Conservation (phyloP, 2,329 filamentous ascomycete genomes). For the Claviceps arundinis region DNA sequence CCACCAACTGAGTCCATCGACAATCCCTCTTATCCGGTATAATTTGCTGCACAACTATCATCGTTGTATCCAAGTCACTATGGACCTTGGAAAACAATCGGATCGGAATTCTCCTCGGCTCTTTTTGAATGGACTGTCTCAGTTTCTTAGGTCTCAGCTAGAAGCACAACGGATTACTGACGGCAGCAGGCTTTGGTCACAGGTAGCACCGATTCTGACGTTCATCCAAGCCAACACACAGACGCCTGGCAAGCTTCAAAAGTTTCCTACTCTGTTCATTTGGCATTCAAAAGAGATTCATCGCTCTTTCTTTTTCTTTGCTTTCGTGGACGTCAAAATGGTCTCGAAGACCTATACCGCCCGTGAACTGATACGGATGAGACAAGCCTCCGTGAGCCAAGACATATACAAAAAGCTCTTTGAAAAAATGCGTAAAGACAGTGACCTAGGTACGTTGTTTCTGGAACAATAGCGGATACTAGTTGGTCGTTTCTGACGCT, state of each 20-base stretch:
- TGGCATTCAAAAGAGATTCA: conserved; percentile 21
- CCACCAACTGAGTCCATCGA: conserved; percentile 21
- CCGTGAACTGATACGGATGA: conserved; percentile 29
- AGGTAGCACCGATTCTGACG: conserved; percentile 21
- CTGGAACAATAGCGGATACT: too few species aligned
- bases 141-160: conserved; percentile 14
- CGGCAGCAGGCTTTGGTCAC: conserved; percentile 14
- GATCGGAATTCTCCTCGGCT: conserved; percentile 10
- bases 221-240: conserved; percentile 18
- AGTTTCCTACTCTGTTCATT: conserved; percentile 26
- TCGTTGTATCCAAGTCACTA: conserved; percentile 16
- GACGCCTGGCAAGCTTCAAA: conserved; percentile 9
- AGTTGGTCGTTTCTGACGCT: not conserved
- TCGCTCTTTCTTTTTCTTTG: conserved; percentile 28
- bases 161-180: conserved; percentile 19
- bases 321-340: conserved; percentile 28
- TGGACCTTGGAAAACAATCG: conserved; percentile 17
- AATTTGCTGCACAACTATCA: conserved; percentile 18
- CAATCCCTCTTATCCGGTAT: conserved; percentile 17
- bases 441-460: conserved; percentile 25
- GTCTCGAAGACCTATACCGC: conserved; percentile 28
- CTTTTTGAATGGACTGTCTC: conserved; percentile 11
- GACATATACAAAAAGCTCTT: conserved; percentile 17
- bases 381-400: conserved; percentile 13
- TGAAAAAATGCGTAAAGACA: conserved; percentile 23